A percentile compares a stretch with the other conserved stretches of the same genome.
Evolutionary conservation across 768 basidiomycete species (phyloP).

Genomic region (Boletus sensibilis): DNA sequence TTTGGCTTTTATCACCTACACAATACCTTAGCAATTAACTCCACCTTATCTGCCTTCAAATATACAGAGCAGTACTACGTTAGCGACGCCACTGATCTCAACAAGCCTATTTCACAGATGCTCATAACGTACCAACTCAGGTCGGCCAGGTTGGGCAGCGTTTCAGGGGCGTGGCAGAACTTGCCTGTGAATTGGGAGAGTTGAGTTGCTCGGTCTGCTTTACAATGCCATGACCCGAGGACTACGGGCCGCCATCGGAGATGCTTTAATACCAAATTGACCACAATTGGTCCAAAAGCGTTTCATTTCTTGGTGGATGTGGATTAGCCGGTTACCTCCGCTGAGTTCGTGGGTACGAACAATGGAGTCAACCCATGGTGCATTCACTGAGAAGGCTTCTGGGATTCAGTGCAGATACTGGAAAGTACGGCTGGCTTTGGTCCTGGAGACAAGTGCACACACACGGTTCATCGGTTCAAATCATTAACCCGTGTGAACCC

Average conservation of each 20-base stretch:
- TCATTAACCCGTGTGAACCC: background rate
- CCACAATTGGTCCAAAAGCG: background rate
- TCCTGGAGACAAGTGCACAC: slow-evolving; percentile 2
- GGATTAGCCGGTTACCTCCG: background rate
- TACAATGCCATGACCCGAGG: background rate
- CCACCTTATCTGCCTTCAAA: background rate
- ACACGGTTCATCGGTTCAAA: background rate
- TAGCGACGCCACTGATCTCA: slow-evolving; percentile 15
- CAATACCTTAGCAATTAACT: background rate
- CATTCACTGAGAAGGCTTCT: background rate
- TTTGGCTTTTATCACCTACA: background rate
- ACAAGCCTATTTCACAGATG: background rate
- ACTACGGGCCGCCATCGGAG: background rate
- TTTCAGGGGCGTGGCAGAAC: background rate
- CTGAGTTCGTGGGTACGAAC: background rate
- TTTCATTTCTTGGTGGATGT: background rate
- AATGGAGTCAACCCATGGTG: background rate
- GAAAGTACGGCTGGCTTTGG: background rate
- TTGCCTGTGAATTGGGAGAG: background rate
- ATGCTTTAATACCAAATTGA: background rate
- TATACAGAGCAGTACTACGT: background rate
- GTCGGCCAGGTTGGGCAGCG: background rate
- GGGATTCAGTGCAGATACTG: background rate
- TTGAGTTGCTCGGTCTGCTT: background rate
- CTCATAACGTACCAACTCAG: slow-evolving; percentile 10